phyloP scores from a whole-genome alignment of 2,329 filamentous ascomycete genomes.

The Colletotrichum theobromicola region DNA sequence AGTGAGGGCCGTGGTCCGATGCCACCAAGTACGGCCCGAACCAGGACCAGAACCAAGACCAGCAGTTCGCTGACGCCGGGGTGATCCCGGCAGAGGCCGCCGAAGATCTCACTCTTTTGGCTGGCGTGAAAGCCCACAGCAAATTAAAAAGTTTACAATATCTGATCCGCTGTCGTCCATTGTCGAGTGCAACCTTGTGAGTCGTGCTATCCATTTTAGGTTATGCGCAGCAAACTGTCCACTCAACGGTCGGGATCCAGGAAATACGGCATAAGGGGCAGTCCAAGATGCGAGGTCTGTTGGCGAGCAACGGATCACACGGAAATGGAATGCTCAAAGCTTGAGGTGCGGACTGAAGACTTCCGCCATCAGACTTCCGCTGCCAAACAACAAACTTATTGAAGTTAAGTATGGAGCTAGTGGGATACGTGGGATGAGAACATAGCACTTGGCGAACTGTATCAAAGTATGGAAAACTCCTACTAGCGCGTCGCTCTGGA shows the following conservation, averaged over 20 bases:
- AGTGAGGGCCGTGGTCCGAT: neutral
- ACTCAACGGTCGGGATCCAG: neutral
- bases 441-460: neutral
- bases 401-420: neutral
- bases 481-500: neutral
- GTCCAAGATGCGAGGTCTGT: neutral
- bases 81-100: neutral
- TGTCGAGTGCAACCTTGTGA: neutral
- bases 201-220: neutral
- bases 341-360: neutral
- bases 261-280: neutral
- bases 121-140: neutral
- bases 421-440: neutral
- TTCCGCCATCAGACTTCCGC: neutral
- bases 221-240: neutral
- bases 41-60: neutral
- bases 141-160: neutral
- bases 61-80: neutral
- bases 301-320: neutral
- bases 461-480: neutral
- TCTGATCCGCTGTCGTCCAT: neutral
- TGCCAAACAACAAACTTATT: neutral
- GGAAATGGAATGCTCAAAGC: neutral
- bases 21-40: neutral
- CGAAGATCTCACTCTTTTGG: neutral